A percentile compares a stretch with the other conserved stretches of the same genome.
phyloP scores from a whole-genome alignment of 495 filamentous ascomycete species.

The Penicillium longicatenatum region DNA sequence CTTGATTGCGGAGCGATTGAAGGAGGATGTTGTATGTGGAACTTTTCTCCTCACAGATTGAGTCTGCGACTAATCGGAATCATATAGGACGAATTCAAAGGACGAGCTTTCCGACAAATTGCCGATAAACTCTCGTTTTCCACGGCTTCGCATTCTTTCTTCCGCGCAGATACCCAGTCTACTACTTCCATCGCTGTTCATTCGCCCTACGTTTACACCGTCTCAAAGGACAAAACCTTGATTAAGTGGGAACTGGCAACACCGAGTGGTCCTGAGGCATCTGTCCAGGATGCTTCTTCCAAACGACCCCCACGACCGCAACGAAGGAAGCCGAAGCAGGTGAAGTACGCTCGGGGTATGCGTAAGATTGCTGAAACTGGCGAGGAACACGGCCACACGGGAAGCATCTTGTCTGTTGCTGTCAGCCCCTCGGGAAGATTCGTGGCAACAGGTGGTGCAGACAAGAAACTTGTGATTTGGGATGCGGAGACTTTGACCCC shows the following conservation, averaged over 20 bases:
- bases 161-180: constrained; percentile 73
- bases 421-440: constrained; percentile 87
- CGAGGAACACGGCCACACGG: constrained; percentile 72
- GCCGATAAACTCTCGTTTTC: constrained; percentile 67
- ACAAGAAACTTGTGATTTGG: constrained; percentile 84
- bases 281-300: constrained; percentile 53
- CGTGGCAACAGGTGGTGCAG: constrained; percentile 84
- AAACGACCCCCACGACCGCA: constrained; percentile 66
- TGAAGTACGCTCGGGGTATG: constrained; percentile 66
- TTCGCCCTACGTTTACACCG: constrained; percentile 79
- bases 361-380: constrained; percentile 61
- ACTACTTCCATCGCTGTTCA: constrained; percentile 79
- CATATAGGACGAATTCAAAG: constrained; percentile 78
- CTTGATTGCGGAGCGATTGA: constrained; percentile 82
- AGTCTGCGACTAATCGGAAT: constrained; percentile 10
- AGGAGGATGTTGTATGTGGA: constrained; percentile 76
- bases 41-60: background rate
- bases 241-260: constrained; percentile 81
- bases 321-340: constrained; percentile 68
- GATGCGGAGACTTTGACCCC: constrained; percentile 75
- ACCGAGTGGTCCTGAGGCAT: constrained; percentile 32
- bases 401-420: constrained; percentile 76
- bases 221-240: constrained; percentile 79
- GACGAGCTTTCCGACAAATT: constrained; percentile 78
- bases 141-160: constrained; percentile 64